Evolutionary conservation across 306 rosid genomes (phyloP).

Genomic region (Glycine latifolia): DNA sequence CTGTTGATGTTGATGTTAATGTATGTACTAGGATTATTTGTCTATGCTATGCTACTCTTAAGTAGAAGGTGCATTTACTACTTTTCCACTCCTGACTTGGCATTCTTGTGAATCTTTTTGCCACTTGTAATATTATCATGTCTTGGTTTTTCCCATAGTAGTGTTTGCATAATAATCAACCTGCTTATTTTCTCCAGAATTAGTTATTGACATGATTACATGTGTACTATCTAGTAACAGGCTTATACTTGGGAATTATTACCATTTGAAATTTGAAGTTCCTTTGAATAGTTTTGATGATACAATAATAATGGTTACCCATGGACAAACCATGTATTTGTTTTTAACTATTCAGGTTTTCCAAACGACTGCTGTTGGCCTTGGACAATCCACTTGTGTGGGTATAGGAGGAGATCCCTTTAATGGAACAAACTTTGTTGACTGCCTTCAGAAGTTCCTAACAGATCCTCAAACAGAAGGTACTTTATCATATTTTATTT

Average conservation of each 20-base stretch:
- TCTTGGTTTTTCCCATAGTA: not conserved
- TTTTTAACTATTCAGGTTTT: conserved; percentile 69
- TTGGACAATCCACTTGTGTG: conserved; percentile 99
- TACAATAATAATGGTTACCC: conserved; percentile 29
- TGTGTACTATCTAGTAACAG: conserved; percentile 28
- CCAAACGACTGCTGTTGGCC: conserved; percentile 99
- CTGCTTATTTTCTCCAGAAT: not conserved
- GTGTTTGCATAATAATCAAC: conserved; percentile 5
- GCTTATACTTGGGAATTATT: conserved; percentile 6
- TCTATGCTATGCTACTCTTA: conserved; percentile 7
- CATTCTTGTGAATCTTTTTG: not conserved
- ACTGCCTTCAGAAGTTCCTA: conserved; percentile 84
- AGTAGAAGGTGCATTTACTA: not conserved
- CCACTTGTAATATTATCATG: conserved; percentile 7
- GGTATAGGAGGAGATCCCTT: conserved; percentile 99
- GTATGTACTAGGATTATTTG: not conserved
- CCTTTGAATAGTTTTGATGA: conserved; percentile 3
- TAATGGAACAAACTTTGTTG: conserved; percentile 97
- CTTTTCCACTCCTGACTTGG: not conserved
- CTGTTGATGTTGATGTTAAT: no score
- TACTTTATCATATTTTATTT: conserved; percentile 41
- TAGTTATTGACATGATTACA: conserved; percentile 4
- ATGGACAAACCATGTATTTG: conserved; percentile 38
- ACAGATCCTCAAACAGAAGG: conserved; percentile 98
- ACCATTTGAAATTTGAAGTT: conserved; percentile 41